Conservation (phyloP, 2,329 filamentous ascomycete genomes). For the Blumeriella jaapii region DNA sequence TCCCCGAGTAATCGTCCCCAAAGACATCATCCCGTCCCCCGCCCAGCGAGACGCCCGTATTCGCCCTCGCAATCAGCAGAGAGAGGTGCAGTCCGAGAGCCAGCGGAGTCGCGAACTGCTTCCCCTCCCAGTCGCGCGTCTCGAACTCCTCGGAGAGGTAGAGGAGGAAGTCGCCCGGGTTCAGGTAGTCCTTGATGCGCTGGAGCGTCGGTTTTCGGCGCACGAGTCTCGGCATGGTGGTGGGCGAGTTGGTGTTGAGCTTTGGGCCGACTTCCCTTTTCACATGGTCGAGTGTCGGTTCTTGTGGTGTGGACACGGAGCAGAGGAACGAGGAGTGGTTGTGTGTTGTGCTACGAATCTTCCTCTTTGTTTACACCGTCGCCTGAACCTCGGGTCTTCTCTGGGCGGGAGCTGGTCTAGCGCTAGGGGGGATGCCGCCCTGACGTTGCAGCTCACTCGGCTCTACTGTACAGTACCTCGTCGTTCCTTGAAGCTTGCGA, state of each 20-base stretch:
- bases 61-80: conserved; percentile 75
- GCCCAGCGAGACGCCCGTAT: conserved; percentile 39
- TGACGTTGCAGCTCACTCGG: background rate
- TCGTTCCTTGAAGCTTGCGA: background rate
- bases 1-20: conserved; percentile 49
- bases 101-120: conserved; percentile 62
- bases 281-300: conserved; percentile 29
- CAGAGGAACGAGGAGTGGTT: too few species aligned
- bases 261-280: too few species aligned
- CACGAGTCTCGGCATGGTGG: conserved; percentile 63
- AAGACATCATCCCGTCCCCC: conserved; percentile 71
- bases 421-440: conserved; percentile 11
- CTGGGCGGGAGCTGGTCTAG: conserved; percentile 6
- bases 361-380: conserved; percentile 18
- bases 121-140: conserved; percentile 81
- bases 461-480: too few species aligned
- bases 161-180: conserved; percentile 80
- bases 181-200: conserved; percentile 69
- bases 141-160: conserved; percentile 91
- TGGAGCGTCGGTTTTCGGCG: conserved; percentile 69
- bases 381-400: conserved; percentile 3
- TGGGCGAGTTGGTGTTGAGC: conserved; percentile 1
- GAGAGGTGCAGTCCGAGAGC: conserved; percentile 67
- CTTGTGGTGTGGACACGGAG: conserved; percentile 4
- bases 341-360: too few species aligned